Evolutionary conservation across 257 asterid species (phyloP).

Genomic region (Nicotiana obtusifolia): DNA sequence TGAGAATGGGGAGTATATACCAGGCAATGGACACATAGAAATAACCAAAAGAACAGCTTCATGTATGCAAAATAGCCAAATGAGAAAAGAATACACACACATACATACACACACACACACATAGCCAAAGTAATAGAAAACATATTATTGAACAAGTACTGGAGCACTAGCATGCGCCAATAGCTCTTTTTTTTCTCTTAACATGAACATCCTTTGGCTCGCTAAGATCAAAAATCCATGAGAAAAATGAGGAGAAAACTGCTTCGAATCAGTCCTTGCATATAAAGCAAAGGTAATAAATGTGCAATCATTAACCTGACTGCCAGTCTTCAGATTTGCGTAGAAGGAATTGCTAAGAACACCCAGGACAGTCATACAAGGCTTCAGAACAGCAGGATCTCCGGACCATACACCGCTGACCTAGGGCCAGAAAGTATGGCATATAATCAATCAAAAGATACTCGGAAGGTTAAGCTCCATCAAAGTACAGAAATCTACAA

Average conservation of each 20-base stretch:
- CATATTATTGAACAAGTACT: neutral
- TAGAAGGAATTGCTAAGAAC: constrained; percentile 55
- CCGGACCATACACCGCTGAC: constrained; percentile 33
- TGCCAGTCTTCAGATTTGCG: constrained; percentile 48
- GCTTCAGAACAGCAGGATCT: constrained; percentile 50
- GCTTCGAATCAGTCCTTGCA: neutral
- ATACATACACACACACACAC: neutral
- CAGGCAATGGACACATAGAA: neutral
- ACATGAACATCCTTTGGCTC: neutral
- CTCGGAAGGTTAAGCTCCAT: neutral
- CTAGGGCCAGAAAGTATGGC: constrained; percentile 33
- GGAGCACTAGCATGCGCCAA: neutral
- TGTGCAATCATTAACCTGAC: constrained; percentile 50
- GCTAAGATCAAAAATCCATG: neutral
- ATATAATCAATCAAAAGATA: constrained; percentile 10
- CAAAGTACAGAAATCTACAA: neutral
- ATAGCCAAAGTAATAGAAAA: neutral
- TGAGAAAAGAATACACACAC: neutral
- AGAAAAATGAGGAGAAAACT: neutral
- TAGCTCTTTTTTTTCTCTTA: neutral
- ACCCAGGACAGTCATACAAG: constrained; percentile 64
- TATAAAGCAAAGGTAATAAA: neutral
- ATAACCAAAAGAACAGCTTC: neutral
- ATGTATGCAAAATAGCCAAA: neutral
- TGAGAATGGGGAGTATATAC: neutral